These are phyloP conservation scores for Aspergillus hiratsukae DNA, from an alignment of 2,329 filamentous ascomycete genomes.

Conservation along the genomic window DNA sequence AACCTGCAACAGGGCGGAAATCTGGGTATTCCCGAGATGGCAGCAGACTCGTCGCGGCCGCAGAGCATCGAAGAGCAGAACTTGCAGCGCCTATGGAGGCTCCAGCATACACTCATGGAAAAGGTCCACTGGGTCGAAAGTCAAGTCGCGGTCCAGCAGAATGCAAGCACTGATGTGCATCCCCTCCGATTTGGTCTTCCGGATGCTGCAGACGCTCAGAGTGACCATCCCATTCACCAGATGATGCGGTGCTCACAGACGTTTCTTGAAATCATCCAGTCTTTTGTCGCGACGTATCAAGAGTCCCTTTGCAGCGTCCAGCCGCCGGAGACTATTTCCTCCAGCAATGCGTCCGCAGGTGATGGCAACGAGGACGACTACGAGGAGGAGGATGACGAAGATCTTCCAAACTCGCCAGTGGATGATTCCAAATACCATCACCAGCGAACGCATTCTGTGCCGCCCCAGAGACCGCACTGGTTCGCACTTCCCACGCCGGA, in stretches of 20 bases:
- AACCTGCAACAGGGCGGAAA: not conserved
- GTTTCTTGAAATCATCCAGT: not conserved
- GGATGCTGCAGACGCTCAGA: not conserved
- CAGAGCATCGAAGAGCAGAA: not conserved
- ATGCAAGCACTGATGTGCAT: not conserved
- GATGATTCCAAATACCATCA: not conserved
- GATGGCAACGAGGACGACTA: not conserved
- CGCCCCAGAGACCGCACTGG: not conserved
- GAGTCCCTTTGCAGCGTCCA: not conserved
- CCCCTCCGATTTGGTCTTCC: not conserved
- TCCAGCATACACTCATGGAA: not conserved
- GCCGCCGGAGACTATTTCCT: not conserved
- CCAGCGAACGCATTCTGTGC: too few relatives aligned
- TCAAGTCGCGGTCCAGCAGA: not conserved
- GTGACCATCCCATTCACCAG: not conserved
- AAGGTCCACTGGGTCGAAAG: not conserved
- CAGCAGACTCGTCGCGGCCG: not conserved
- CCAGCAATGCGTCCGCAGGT: not conserved
- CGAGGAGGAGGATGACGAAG: not conserved
- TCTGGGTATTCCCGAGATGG: not conserved
- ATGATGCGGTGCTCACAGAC: not conserved
- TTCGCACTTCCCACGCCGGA: not conserved
- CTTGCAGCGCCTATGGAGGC: not conserved
- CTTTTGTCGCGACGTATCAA: not conserved
- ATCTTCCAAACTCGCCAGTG: not conserved